Conservation (phyloP, 306 rosid genomes). For the Rosa lucieae region DNA sequence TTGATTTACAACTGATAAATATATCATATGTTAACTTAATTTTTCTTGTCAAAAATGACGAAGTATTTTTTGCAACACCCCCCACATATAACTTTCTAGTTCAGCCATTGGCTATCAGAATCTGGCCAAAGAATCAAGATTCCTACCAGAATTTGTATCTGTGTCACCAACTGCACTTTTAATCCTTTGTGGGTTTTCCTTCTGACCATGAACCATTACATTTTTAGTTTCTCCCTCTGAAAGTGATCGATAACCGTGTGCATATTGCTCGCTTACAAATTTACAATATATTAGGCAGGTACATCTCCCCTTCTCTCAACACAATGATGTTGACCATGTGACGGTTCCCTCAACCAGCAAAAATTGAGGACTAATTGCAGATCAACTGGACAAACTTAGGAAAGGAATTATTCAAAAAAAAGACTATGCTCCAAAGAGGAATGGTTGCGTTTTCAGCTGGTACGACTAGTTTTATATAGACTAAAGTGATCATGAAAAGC, state of each 20-base stretch:
- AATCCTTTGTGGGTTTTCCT: neutral
- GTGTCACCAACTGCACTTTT: neutral
- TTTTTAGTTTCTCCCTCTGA: neutral
- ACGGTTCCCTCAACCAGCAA: neutral
- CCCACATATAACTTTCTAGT: no score
- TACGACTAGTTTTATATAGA: neutral
- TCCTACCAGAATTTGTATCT: neutral
- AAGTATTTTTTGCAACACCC: no score
- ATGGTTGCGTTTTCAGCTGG: neutral
- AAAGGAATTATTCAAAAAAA: neutral
- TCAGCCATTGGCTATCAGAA: neutral
- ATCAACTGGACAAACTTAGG: neutral
- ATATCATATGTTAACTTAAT: no score
- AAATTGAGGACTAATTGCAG: neutral
- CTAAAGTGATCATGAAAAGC: neutral
- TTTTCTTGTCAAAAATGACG: no score
- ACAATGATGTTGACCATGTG: neutral
- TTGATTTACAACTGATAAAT: no score
- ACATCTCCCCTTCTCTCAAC: neutral
- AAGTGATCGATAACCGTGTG: neutral
- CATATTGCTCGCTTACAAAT: neutral
- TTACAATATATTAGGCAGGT: neutral
- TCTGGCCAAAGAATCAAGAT: neutral
- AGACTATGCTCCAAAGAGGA: neutral
- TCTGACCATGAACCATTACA: neutral